These are phyloP conservation scores for Zygnema circumcarinatum DNA, from an alignment of 139 green algal genomes.

Conservation along the genomic window DNA sequence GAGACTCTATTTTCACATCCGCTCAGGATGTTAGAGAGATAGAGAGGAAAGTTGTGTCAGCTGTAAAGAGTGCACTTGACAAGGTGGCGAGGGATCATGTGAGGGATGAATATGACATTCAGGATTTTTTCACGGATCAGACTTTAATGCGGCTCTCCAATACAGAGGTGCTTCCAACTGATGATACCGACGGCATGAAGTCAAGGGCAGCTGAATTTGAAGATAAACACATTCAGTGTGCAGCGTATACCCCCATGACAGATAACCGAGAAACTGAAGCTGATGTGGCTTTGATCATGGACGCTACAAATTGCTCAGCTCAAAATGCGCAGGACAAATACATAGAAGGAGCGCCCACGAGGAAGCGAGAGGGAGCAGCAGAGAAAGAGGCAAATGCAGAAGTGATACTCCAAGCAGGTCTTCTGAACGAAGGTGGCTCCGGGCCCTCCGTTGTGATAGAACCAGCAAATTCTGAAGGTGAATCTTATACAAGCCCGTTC, in stretches of 20 bases:
- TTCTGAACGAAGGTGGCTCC: neutral
- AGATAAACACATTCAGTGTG: no score
- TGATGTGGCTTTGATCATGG: neutral
- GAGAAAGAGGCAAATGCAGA: constrained; percentile 36
- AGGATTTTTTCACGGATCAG: constrained; percentile 1
- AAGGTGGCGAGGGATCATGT: constrained; percentile 10
- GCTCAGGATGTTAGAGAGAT: constrained; percentile 19
- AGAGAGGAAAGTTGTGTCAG: constrained; percentile 47
- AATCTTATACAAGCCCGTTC: neutral
- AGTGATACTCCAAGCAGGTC: neutral
- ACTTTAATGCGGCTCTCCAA: neutral
- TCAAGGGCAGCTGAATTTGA: neutral
- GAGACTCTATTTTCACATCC: constrained; percentile 40
- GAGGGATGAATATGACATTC: constrained; percentile 12
- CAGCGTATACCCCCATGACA: neutral
- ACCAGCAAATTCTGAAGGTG: neutral
- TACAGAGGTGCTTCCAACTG: neutral
- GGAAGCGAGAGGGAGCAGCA: constrained; percentile 8
- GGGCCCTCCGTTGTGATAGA: neutral
- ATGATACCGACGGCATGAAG: neutral
- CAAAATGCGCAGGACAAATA: no score
- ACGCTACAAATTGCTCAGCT: neutral
- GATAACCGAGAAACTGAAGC: neutral
- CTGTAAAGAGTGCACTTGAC: constrained; percentile 37
- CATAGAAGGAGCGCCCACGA: neutral